Conservation (phyloP, 169 alveolate species). For the Plasmodium inui region DNA sequence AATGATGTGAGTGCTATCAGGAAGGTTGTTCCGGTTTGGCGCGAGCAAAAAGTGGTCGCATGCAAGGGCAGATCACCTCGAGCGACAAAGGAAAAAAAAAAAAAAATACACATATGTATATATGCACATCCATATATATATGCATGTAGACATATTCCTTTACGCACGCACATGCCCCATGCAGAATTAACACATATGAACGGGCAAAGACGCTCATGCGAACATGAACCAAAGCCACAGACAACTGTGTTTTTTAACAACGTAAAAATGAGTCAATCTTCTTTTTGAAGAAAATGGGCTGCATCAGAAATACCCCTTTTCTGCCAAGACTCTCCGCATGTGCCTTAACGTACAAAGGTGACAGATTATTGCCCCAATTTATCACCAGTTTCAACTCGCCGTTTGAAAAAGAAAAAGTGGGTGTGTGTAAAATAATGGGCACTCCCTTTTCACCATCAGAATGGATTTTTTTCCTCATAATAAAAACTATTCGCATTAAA, state of each 20-base stretch:
- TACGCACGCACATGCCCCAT: not conserved
- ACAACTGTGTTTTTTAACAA: not conserved
- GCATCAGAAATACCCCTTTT: not conserved
- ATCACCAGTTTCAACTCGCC: not conserved
- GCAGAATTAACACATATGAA: not conserved
- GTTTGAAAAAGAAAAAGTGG: not conserved
- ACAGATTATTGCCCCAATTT: not conserved
- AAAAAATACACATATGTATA: not conserved
- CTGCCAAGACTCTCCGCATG: not conserved
- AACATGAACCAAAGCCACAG: not conserved
- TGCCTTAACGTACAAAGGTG: not conserved
- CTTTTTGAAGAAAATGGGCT: not conserved
- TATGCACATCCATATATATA: not conserved
- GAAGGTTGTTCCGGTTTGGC: not conserved
- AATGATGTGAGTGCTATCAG: not conserved
- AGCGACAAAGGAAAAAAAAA: not conserved
- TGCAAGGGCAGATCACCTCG: not conserved
- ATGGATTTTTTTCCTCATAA: not conserved
- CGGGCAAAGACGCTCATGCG: not conserved
- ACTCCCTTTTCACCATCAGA: not conserved
- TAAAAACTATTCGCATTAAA: not conserved
- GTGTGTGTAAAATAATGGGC: not conserved
- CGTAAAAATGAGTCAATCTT: not conserved
- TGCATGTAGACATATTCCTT: too few species aligned
- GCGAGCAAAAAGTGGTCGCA: not conserved